Conservation (phyloP, 2,329 filamentous ascomycete genomes). For the Ophiostoma ulmi region DNA sequence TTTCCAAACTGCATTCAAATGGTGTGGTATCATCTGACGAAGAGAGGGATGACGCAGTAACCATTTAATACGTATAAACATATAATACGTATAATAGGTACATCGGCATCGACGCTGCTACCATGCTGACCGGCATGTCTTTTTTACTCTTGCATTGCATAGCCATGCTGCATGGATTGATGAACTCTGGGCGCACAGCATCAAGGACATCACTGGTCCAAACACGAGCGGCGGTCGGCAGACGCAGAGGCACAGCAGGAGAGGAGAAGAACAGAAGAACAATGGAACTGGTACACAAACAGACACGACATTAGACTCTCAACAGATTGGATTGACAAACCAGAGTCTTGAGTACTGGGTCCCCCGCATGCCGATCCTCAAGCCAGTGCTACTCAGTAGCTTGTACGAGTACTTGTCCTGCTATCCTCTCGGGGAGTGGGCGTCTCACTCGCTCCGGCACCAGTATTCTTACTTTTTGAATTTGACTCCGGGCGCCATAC, state of each 20-base stretch:
- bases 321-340: not conserved
- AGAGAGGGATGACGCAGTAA: not conserved
- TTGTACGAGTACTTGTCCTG: too few species aligned
- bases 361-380: not conserved
- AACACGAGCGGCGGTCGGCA: not conserved
- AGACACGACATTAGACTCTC: not conserved
- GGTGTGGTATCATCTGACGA: not conserved
- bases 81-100: not conserved
- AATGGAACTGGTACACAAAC: not conserved
- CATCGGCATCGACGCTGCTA: not conserved
- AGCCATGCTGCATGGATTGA: not conserved
- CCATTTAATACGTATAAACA: too few species aligned
- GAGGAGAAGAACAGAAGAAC: not conserved
- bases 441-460: not conserved
- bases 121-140: not conserved
- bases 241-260: not conserved
- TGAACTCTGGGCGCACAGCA: not conserved
- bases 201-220: not conserved
- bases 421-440: not conserved
- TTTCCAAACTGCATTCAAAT: not conserved
- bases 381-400: not conserved
- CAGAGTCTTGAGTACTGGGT: not conserved
- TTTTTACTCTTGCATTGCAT: not conserved
- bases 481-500: not conserved
- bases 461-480: not conserved